Base-by-base conservation (phyloP, 78 protist species). In the Emiliania huxleyi region DNA sequence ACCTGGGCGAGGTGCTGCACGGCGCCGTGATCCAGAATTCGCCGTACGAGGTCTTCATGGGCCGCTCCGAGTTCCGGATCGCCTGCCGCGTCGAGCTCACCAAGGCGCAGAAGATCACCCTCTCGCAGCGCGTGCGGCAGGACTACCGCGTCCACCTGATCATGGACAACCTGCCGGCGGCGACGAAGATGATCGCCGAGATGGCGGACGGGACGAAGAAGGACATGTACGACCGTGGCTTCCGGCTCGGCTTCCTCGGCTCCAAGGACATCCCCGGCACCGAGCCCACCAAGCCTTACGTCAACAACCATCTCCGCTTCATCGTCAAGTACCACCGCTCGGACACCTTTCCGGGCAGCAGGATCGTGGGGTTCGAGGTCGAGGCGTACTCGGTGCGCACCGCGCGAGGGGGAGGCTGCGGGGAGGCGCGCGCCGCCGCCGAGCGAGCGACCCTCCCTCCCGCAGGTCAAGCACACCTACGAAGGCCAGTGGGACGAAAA, bases 331-430 rank as follows among this genome's bases (percentile, higher is more conserved):
- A n/a, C 73, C 96, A 97, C 55, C 22, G 40, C 2, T 45, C 52
- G 29, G 83, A 77, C 71, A 22, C 35, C 0, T 83, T 37, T 37
- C 35, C 52, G 19, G 91, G 93, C 11, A 91, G 69, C 12, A 90
- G 96, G 26, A 90, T 98, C 35, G 99, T 98, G 19, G 97, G 97
- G 40, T 96, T 97, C 33, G 96, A 90, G 42, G 95, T 97, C 1
- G 69, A 71, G 44, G 97, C 98, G n/a, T 21, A 29, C 22, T 90
- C 94, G 35, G 69, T 88, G 33, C n/a, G n/a, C n/a, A n/a, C n/a
- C n/a, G n/a, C n/a, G n/a, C n/a, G n/a, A n/a, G n/a, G n/a, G n/a
- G n/a, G n/a, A n/a, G n/a, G n/a, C n/a, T n/a, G n/a, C n/a, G n/a
- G n/a, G n/a, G n/a, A n/a, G n/a, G n/a, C n/a, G n/a, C n/a, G n/a